Evolutionary conservation across 805 yeast genomes (phyloP), one percentile per base, ranked within the genome.

Genomic region (Kregervanrija pseudodelftensis): DNA sequence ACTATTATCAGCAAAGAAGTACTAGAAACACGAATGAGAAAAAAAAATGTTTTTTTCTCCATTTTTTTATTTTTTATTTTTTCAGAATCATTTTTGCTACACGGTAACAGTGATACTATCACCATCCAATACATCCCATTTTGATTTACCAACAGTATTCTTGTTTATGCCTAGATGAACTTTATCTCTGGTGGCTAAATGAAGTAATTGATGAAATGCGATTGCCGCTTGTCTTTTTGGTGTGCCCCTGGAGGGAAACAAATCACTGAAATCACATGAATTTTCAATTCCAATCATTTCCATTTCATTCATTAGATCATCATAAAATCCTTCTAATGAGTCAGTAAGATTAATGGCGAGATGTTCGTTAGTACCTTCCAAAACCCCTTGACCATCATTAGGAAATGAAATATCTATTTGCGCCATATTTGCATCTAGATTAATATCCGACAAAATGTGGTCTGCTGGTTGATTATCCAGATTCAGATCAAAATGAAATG

Each of bases 61-160:
- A 31, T 17, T 13, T 13, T 36, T n/a, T 36, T 36, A 13, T 36
- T 40, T 17, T 9, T 16, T 16, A 5, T n/a, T 34, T 17, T 14
- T 22, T 17, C 28, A n/a, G 15, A 34, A 22, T 12, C 3, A 17
- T 15, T 30, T 13, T 30, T n/a, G 13, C 10, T 44, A 47, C 30
- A 52, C 45, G 12, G 46, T 42, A 30, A 56, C 39, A 12, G 43
- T 37, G 31, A 58, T 51, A 34, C 53, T 53, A n/a, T 44, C 46
- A 10, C 48, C 49, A 11, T 16, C 15, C n/a, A 57, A 37, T 28
- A 48, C 28, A n/a, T 55, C 59, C 63, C 63, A 58, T 40, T 53
- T 58, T 28, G 49, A 54, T 28, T 43, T 44, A 1, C 55, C 56
- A 14, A 49, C 33, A 9, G 49, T 48, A 3, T 44, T 28, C 5